Conservation (phyloP, 2,329 filamentous ascomycete genomes). For the Malbranchea cinnamomea region DNA sequence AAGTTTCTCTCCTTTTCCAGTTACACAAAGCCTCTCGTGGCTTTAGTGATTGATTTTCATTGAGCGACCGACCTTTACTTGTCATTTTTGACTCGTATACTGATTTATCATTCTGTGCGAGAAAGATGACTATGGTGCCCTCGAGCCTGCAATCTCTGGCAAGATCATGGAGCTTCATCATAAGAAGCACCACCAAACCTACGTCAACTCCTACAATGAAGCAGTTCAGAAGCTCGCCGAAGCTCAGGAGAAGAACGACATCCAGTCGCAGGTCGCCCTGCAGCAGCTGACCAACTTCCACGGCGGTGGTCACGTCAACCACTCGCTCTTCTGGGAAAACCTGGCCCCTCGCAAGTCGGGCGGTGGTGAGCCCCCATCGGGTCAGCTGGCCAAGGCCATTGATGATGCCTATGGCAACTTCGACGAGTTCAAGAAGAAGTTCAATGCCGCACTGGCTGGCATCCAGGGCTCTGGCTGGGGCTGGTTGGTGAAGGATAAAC, state of each 20-base stretch:
- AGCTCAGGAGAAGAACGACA: slow-evolving; percentile 39
- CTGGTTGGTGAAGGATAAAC: slow-evolving; percentile 47
- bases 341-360: slow-evolving; percentile 46
- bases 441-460: slow-evolving; percentile 48
- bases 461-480: slow-evolving; percentile 53
- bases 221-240: slow-evolving; percentile 56
- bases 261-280: slow-evolving; percentile 41
- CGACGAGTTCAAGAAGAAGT: slow-evolving; percentile 45
- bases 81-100: slow-evolving; percentile 2
- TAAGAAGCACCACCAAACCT: slow-evolving; percentile 87
- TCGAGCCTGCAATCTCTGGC: slow-evolving; percentile 70
- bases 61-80: background rate
- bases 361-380: slow-evolving; percentile 47
- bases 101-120: too few relatives aligned
- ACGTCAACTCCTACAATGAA: slow-evolving; percentile 78
- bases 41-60: slow-evolving; percentile 1
- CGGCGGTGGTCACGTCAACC: slow-evolving; percentile 49
- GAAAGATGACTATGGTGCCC: slow-evolving; percentile 96
- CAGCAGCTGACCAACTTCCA: slow-evolving; percentile 51
- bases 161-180: slow-evolving; percentile 96
- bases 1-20: background rate
- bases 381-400: slow-evolving; percentile 42
- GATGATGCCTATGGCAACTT: slow-evolving; percentile 44
- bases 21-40: slow-evolving; percentile 1
- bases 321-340: slow-evolving; percentile 54